A percentile compares a stretch with the other conserved stretches of the same genome.
phyloP scores from a whole-genome alignment of 148 eudicot genomes.

The Cornus kousa region DNA sequence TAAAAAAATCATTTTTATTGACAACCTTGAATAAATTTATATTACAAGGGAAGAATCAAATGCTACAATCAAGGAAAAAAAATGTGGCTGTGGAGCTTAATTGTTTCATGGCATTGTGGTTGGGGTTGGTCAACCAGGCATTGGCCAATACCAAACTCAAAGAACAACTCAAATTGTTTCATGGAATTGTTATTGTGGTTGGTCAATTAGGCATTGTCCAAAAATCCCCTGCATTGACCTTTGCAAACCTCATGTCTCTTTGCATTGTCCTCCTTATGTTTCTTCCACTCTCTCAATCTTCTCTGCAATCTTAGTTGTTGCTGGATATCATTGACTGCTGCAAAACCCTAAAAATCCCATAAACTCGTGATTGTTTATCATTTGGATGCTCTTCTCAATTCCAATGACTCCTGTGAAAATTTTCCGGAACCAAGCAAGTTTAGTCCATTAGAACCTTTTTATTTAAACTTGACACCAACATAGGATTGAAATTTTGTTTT shows the following conservation, averaged over 20 bases:
- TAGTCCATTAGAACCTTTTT: not conserved
- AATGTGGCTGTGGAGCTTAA: no score
- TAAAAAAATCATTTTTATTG: not conserved
- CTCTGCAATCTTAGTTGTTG: no score
- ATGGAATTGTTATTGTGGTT: conserved; percentile 4
- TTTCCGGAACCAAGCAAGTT: not conserved
- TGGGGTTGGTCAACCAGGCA: no score
- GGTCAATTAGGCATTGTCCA: conserved; percentile 45
- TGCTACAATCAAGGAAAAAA: not conserved
- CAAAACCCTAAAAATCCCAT: conserved; percentile 89
- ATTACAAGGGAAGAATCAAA: not conserved
- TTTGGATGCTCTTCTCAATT: conserved; percentile 54
- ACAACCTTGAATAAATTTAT: not conserved
- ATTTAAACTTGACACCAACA: not conserved
- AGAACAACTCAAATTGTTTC: not conserved
- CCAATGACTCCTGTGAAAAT: conserved; percentile 70
- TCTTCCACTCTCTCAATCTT: not conserved
- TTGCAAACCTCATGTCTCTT: no score
- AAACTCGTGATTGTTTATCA: conserved; percentile 73
- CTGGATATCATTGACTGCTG: conserved; percentile 47
- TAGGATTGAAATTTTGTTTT: not conserved
- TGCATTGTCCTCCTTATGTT: no score
- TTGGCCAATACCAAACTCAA: no score
- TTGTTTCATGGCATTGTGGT: no score
- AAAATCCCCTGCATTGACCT: conserved; percentile 16